phyloP scores from a whole-genome alignment of 768 basidiomycete species.

The Lentinula lateritia region DNA sequence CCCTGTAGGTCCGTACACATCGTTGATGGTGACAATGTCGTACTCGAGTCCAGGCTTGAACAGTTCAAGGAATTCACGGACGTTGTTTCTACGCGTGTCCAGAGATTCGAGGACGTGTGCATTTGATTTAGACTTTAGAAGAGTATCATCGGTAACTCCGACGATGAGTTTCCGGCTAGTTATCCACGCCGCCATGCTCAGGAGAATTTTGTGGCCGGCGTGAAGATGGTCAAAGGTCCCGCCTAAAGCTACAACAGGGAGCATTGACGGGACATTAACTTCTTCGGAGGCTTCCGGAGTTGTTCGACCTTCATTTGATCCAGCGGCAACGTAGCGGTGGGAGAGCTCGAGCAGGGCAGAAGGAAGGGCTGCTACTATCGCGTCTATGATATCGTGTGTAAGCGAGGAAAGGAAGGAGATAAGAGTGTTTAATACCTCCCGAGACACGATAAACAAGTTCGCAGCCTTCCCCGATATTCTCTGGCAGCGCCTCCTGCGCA shows the following conservation, averaged over 20 bases:
- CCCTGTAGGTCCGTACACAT: constrained; percentile 90
- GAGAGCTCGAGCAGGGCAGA: constrained; percentile 2
- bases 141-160: constrained; percentile 76
- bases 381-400: neutral
- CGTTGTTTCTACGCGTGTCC: constrained; percentile 43
- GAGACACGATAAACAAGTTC: constrained; percentile 45
- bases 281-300: constrained; percentile 3
- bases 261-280: constrained; percentile 25
- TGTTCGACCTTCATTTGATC: neutral
- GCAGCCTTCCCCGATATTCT: constrained; percentile 34
- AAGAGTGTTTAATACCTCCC: constrained; percentile 31
- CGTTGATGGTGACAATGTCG: constrained; percentile 69
- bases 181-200: constrained; percentile 89
- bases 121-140: constrained; percentile 70
- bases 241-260: constrained; percentile 79
- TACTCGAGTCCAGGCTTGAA: constrained; percentile 63
- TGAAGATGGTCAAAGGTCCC: constrained; percentile 99
- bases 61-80: constrained; percentile 63
- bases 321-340: neutral
- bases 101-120: constrained; percentile 63
- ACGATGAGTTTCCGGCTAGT: constrained; percentile 77
- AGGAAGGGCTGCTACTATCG: neutral
- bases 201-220: constrained; percentile 93
- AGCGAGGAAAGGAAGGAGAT: constrained; percentile 5
- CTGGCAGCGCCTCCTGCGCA: constrained; percentile 28